Percentiles rank a stretch among this genome's conserved stretches.
Evolutionary conservation across 1,284 basidiomycete genomes (phyloP).

Genomic region (Austroboletus novae-zelandiae): DNA sequence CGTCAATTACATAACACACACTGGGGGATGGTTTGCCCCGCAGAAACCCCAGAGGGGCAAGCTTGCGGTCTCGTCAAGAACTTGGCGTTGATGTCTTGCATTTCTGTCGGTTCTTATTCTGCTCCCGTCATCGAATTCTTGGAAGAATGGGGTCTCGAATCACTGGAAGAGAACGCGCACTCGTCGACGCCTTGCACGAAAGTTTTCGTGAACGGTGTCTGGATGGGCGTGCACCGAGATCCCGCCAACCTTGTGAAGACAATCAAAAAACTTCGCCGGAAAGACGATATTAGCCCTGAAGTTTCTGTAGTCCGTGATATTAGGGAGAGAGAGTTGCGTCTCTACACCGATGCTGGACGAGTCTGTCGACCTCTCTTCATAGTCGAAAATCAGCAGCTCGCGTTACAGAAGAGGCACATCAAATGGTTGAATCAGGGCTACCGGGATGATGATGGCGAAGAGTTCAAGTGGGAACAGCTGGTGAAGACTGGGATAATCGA

Average conservation of each 20-base stretch:
- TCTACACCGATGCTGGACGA: conserved; percentile 97
- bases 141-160: conserved; percentile 97
- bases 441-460: conserved; percentile 51
- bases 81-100: conserved; percentile 95
- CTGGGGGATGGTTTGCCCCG: conserved; percentile 99
- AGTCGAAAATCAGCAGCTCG: conserved; percentile 87
- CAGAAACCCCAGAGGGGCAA: conserved; percentile 99
- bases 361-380: conserved; percentile 97
- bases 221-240: conserved; percentile 99
- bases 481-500: conserved; percentile 91
- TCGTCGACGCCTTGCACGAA: conserved; percentile 86
- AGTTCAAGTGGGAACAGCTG: conserved; percentile 84
- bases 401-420: conserved; percentile 84
- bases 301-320: conserved; percentile 98
- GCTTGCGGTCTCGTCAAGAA: conserved; percentile 99
- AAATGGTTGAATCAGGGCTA: conserved; percentile 62
- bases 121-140: conserved; percentile 98
- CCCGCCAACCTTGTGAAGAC: conserved; percentile 91
- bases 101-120: conserved; percentile 95
- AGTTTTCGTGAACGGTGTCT: conserved; percentile 99
- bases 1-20: conserved; percentile 99
- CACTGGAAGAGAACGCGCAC: conserved; percentile 86
- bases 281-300: conserved; percentile 95
- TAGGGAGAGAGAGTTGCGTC: conserved; percentile 88
- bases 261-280: conserved; percentile 88